Conservation (phyloP, 2,329 filamentous ascomycete species). For the Eurotiales sp. region DNA sequence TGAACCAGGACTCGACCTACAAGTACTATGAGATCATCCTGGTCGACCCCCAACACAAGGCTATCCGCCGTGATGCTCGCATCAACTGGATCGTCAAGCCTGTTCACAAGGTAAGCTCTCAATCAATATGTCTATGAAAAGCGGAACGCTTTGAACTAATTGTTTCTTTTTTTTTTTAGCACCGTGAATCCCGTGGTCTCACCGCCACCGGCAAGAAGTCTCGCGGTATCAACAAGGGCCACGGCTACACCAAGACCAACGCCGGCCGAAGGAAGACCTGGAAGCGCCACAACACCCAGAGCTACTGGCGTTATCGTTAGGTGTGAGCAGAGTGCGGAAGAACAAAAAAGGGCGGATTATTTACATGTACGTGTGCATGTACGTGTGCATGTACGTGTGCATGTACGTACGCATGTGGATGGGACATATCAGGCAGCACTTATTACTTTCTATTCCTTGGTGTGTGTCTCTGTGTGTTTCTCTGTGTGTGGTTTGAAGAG, state of each 20-base stretch:
- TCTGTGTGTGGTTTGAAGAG: slow-evolving; percentile 22
- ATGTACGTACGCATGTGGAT: slow-evolving; percentile 19
- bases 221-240: slow-evolving; percentile 98
- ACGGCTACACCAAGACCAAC: slow-evolving; percentile 97
- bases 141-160: no score
- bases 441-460: slow-evolving; percentile 32
- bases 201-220: slow-evolving; percentile 99
- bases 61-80: slow-evolving; percentile 96
- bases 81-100: slow-evolving; percentile 99
- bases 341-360: slow-evolving; percentile 15
- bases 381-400: slow-evolving; percentile 21
- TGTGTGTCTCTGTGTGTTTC: no score
- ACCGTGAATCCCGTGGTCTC: slow-evolving; percentile 96
- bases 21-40: slow-evolving; percentile 99
- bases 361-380: no score
- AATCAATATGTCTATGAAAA: slow-evolving; percentile 9
- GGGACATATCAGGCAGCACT: slow-evolving; percentile 22
- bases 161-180: no score
- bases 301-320: slow-evolving; percentile 95
- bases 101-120: slow-evolving; percentile 73
- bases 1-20: slow-evolving; percentile 99
- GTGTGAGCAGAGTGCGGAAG: slow-evolving; percentile 26
- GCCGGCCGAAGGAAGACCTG: slow-evolving; percentile 99
- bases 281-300: slow-evolving; percentile 99
- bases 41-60: slow-evolving; percentile 99